Percentiles rank a stretch among this genome's conserved stretches.
Conservation (phyloP, 1,284 basidiomycete genomes). For the Cystobasidiaceae sp. region DNA sequence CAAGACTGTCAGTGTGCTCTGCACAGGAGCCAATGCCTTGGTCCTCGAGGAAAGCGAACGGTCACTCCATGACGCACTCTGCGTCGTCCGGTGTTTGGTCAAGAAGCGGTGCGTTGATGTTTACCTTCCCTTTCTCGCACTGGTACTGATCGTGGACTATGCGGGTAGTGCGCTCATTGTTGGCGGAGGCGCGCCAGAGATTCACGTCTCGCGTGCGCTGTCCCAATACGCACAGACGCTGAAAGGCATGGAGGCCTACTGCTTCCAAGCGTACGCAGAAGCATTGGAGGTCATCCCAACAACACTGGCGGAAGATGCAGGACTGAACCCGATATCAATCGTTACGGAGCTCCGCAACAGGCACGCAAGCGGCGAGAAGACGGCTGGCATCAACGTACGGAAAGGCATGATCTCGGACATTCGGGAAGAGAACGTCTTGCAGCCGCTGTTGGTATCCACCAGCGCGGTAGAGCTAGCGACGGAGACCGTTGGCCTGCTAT, state of each 20-base stretch:
- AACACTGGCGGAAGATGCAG: conserved; percentile 96
- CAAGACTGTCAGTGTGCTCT: conserved; percentile 89
- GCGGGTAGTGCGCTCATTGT: conserved; percentile 77
- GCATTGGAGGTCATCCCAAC: conserved; percentile 97
- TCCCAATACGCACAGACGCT: conserved; percentile 89
- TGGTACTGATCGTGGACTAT: neutral
- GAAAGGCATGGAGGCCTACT: conserved; percentile 98
- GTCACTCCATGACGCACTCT: conserved; percentile 94
- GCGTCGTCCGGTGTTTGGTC: conserved; percentile 94
- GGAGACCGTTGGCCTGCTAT: conserved; percentile 91
- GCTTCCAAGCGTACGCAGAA: conserved; percentile 97
- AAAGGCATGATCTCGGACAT: conserved; percentile 52
- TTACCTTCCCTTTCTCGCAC: neutral
- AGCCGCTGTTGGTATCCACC: conserved; percentile 91
- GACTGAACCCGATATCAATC: conserved; percentile 94
- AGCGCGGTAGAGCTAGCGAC: conserved; percentile 92
- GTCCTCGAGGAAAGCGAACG: conserved; percentile 97
- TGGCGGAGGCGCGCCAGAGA: conserved; percentile 96
- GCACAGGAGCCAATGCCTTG: conserved; percentile 87
- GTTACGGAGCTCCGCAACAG: conserved; percentile 96
- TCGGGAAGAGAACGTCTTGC: conserved; percentile 88
- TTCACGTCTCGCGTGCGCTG: conserved; percentile 90
- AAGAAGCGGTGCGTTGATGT: conserved; percentile 75
- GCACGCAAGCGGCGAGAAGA: conserved; percentile 89
- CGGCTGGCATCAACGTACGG: conserved; percentile 96